Conservation (phyloP, 202 grass and related monocot genomes). For the Zizania palustris region DNA sequence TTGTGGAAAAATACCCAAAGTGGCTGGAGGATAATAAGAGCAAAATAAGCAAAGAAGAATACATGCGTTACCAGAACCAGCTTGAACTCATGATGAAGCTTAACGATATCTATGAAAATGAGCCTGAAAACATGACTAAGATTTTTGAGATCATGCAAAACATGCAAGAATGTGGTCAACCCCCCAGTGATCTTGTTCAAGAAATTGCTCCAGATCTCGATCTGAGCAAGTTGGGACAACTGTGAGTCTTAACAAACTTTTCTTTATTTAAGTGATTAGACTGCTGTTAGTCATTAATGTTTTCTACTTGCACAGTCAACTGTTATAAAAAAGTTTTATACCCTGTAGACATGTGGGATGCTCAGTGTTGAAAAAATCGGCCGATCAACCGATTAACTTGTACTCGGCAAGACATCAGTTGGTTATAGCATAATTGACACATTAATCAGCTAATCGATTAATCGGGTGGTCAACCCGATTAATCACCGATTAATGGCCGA, state of each 20-base stretch:
- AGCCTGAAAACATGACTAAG: slow-evolving; percentile 82
- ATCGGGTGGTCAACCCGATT: no score
- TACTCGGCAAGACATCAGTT: no score
- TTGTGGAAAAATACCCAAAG: slow-evolving; percentile 91
- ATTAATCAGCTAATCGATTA: no score
- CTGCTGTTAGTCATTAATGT: neutral
- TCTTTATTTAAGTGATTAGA: slow-evolving; percentile 16
- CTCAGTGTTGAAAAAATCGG: no score
- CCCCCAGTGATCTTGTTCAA: slow-evolving; percentile 94
- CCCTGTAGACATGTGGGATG: neutral
- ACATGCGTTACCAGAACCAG: slow-evolving; percentile 68
- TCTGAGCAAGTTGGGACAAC: slow-evolving; percentile 78
- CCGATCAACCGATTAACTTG: no score
- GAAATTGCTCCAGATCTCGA: slow-evolving; percentile 91
- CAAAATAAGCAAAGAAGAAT: slow-evolving; percentile 78
- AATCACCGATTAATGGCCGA: no score
- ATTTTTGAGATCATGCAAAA: slow-evolving; percentile 97
- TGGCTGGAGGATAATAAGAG: slow-evolving; percentile 89
- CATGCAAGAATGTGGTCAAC: slow-evolving; percentile 98
- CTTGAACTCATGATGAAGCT: slow-evolving; percentile 81
- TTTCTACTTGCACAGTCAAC: slow-evolving; percentile 21
- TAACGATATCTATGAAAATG: slow-evolving; percentile 88
- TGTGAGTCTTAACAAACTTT: slow-evolving; percentile 59
- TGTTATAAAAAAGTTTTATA: neutral
- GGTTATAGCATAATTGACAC: no score